phyloP scores from a whole-genome alignment of 1,284 basidiomycete species.

The Moesziomyces globuligerus region DNA sequence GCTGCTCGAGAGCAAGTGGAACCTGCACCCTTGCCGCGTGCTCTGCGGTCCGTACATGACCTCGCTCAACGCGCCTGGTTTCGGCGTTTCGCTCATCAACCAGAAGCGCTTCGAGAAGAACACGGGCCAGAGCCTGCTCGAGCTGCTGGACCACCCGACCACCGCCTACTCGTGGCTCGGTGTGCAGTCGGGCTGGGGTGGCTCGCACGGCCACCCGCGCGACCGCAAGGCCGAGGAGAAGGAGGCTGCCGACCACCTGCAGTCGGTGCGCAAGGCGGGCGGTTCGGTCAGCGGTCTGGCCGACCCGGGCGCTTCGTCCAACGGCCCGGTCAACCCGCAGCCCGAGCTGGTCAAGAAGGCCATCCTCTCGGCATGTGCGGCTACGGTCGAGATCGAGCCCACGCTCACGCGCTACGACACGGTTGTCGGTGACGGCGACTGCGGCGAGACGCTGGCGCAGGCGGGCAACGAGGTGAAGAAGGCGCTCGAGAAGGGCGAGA shows the following conservation, averaged over 20 bases:
- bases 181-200: slow-evolving; percentile 62
- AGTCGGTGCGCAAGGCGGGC: slow-evolving; percentile 53
- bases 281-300: slow-evolving; percentile 58
- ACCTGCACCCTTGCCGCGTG: slow-evolving; percentile 68
- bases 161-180: slow-evolving; percentile 69
- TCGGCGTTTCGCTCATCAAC: slow-evolving; percentile 70
- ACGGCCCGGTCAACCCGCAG: slow-evolving; percentile 57
- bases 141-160: slow-evolving; percentile 70
- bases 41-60: slow-evolving; percentile 70
- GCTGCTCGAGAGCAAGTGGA: slow-evolving; percentile 68
- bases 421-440: slow-evolving; percentile 67
- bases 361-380: slow-evolving; percentile 65
- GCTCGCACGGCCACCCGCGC: slow-evolving; percentile 52
- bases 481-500: slow-evolving; percentile 56
- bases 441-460: slow-evolving; percentile 64
- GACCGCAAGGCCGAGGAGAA: slow-evolving; percentile 59
- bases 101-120: slow-evolving; percentile 68
- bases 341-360: slow-evolving; percentile 60
- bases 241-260: slow-evolving; percentile 58
- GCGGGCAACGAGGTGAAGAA: slow-evolving; percentile 58
- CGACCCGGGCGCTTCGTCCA: slow-evolving; percentile 46
- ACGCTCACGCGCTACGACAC: slow-evolving; percentile 70
- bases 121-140: slow-evolving; percentile 66
- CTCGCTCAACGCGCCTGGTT: slow-evolving; percentile 71
- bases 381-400: slow-evolving; percentile 69